phyloP scores from a whole-genome alignment of 2,329 filamentous ascomycete species.

The Septoria petroselini region DNA sequence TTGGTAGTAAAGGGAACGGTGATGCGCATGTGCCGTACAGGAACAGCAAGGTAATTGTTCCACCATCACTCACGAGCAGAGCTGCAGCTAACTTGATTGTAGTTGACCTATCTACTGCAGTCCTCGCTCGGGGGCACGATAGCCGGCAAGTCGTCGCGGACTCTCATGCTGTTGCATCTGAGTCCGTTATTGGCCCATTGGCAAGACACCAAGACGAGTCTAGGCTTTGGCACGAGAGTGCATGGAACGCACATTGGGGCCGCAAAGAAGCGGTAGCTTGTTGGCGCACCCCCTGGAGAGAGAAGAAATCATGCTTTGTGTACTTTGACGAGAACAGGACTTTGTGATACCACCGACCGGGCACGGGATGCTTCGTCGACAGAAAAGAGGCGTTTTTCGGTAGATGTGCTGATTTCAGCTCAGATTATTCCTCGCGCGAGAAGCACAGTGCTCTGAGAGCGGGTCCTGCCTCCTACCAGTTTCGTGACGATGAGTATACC shows the following conservation, averaged over 20 bases:
- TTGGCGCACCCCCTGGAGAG: neutral
- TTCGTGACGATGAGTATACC: too few relatives aligned
- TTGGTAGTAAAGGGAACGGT: slow-evolving; percentile 74
- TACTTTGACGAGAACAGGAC: slow-evolving; percentile 10
- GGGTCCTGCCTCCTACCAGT: too few relatives aligned
- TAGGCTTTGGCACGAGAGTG: slow-evolving; percentile 92
- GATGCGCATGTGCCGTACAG: slow-evolving; percentile 78
- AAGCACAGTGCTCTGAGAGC: too few relatives aligned
- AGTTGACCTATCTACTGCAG: slow-evolving; percentile 90
- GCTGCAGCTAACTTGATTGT: slow-evolving; percentile 13
- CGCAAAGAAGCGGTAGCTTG: slow-evolving; percentile 55
- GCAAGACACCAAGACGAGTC: slow-evolving; percentile 86
- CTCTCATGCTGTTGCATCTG: slow-evolving; percentile 99
- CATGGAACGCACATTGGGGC: slow-evolving; percentile 91
- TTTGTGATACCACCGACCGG: slow-evolving; percentile 5
- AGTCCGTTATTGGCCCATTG: slow-evolving; percentile 87
- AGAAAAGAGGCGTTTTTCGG: neutral
- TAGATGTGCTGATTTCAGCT: too few relatives aligned
- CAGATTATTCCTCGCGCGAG: too few relatives aligned
- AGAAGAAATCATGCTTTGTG: neutral
- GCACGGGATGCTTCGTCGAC: neutral
- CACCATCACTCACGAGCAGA: neutral
- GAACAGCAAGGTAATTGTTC: slow-evolving; percentile 73
- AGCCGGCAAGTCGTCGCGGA: slow-evolving; percentile 64
- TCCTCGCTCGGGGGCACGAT: slow-evolving; percentile 86